Evolutionary conservation across 2,329 filamentous ascomycete genomes (phyloP), one percentile per base, ranked within the genome.

Genomic region (Aspergillus ruber): DNA sequence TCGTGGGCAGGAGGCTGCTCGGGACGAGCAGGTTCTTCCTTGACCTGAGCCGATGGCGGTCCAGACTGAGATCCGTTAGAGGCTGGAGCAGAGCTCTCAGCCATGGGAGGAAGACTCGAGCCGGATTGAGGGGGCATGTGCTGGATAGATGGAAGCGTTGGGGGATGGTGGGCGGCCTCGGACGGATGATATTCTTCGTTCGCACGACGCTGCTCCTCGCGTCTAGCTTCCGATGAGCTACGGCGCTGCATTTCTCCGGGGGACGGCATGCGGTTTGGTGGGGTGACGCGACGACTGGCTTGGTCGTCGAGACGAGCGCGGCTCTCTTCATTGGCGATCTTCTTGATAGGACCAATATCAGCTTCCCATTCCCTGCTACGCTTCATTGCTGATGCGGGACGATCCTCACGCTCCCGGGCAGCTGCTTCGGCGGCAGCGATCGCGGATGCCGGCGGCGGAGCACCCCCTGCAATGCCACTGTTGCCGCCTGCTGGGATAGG

Each of bases 311-410:
- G 77, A 46, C 89, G 86, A 49, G 88, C 88, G 39, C 91, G 84
- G 54, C 80, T 89, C 67, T 96, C 90, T 4, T 97, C 91, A 35
- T 84, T 95, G 8, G 88, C 85, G 51, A 87, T 83, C 73, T 96
- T 96, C 74, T 96, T 95, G 40, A 78, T 59, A 6, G 71, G 69
- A 10, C 66, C 76, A 3, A 83, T 72, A 32, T 94, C 89, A 32
- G 91, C 86, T 56, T 97, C 93, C 90, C 93, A 96, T 62, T 97
- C 93, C 43, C 90, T 84, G 66, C 84, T 79, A 49, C 93, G 82
- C 77, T 98, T 98, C 48, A 88, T 76, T 2, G 76, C 86, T 33
- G 89, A 94, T 1, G 85, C 71, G 15, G 90, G 88, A n/a, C 90
- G 81, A 38, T 84, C 81, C 47, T 95, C 86, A 51, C 78, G 68